Evolutionary conservation across 768 basidiomycete species (phyloP).

Genomic region (Stropharia rugosoannulata): DNA sequence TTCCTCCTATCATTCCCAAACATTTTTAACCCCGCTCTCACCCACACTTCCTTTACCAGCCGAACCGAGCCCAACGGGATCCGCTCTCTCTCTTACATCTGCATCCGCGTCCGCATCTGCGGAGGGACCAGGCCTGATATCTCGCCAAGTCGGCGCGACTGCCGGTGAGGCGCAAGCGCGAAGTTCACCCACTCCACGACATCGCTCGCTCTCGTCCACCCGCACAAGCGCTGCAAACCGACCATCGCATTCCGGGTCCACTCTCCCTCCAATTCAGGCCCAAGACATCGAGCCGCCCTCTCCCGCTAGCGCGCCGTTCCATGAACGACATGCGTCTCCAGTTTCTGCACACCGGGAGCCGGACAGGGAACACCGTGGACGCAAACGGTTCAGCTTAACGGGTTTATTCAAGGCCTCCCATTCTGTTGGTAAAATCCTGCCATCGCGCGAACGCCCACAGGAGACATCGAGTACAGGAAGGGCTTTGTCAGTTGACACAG

Average conservation of each 20-base stretch:
- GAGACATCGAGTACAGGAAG: neutral
- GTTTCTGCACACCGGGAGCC: neutral
- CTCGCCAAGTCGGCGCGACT: neutral
- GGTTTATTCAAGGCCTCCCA: slow-evolving; percentile 51
- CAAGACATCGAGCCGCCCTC: neutral
- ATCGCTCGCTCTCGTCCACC: neutral
- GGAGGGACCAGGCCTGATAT: neutral
- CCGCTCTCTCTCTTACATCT: neutral
- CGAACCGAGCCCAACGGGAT: neutral
- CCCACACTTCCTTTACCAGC: neutral
- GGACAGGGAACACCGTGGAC: slow-evolving; percentile 1
- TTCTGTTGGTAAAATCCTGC: slow-evolving; percentile 24
- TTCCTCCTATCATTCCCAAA: neutral
- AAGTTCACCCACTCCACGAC: neutral
- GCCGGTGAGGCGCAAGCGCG: no score
- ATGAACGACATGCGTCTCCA: no score
- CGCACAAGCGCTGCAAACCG: neutral
- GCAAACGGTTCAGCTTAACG: slow-evolving; percentile 48
- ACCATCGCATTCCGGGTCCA: neutral
- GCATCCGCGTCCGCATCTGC: neutral
- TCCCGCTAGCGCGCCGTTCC: neutral
- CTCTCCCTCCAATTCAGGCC: neutral
- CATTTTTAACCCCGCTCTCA: neutral
- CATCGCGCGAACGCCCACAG: slow-evolving; percentile 17
- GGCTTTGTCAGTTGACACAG: neutral